These are phyloP conservation scores for Fraxinus quadrangulata DNA, from an alignment of 257 asterid species.

Conservation along the genomic window DNA sequence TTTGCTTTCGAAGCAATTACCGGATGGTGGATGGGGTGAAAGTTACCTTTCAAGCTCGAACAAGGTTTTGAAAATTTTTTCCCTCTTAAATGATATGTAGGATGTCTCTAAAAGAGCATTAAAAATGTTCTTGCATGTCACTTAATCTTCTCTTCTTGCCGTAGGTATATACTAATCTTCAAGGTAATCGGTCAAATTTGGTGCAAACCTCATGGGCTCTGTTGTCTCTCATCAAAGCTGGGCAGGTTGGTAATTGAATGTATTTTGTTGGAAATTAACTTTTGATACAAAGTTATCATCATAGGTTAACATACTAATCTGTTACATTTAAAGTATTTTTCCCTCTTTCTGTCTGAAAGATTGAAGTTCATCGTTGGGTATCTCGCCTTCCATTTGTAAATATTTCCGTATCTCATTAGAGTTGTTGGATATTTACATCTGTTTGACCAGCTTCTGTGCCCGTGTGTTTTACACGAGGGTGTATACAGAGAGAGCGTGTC, in stretches of 20 bases:
- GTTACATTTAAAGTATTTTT: neutral
- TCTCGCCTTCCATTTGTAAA: neutral
- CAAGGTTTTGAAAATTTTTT: constrained; percentile 32
- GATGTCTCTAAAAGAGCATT: too few relatives aligned
- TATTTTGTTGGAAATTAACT: neutral
- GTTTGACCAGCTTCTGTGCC: neutral
- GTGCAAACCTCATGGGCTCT: constrained; percentile 69
- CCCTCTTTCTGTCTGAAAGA: neutral
- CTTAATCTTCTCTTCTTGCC: neutral
- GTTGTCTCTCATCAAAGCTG: constrained; percentile 47
- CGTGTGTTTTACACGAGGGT: neutral
- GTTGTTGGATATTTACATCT: neutral
- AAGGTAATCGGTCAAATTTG: constrained; percentile 47
- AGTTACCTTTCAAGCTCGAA: constrained; percentile 52
- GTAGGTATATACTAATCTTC: constrained; percentile 48
- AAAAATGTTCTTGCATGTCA: neutral
- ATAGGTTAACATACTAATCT: neutral
- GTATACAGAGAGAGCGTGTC: neutral
- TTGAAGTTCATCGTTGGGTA: neutral
- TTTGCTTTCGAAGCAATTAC: constrained; percentile 45
- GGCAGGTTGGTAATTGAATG: constrained; percentile 35
- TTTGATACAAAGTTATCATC: neutral
- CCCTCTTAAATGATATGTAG: neutral
- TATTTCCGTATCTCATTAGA: too few relatives aligned
- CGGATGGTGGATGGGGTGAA: constrained; percentile 75